phyloP scores from a whole-genome alignment of 1,284 basidiomycete genomes.

The Ustilago trichophora region DNA sequence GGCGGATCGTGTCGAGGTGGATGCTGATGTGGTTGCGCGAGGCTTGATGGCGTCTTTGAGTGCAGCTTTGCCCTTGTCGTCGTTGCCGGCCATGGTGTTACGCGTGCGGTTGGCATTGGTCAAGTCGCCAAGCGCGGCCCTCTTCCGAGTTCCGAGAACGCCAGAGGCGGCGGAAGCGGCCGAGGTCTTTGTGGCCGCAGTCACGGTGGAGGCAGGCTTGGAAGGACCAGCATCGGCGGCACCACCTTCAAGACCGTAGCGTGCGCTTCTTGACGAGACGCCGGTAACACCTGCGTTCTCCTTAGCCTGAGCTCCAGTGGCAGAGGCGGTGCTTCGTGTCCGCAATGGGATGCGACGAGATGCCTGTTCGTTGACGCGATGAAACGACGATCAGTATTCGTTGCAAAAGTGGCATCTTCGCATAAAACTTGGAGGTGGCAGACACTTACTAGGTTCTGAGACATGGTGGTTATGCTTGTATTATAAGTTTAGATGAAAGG shows the following conservation, averaged over 20 bases:
- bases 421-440: too few species aligned
- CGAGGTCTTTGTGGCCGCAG: constrained; percentile 32
- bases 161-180: constrained; percentile 26
- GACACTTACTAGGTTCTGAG: constrained; percentile 34
- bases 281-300: constrained; percentile 39
- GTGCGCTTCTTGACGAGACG: constrained; percentile 25
- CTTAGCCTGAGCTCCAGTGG: constrained; percentile 32
- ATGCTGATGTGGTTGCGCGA: constrained; percentile 33
- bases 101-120: constrained; percentile 60
- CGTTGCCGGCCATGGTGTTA: constrained; percentile 24
- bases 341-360: constrained; percentile 46
- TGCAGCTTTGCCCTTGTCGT: constrained; percentile 48
- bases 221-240: constrained; percentile 46
- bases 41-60: constrained; percentile 45
- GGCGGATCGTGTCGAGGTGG: constrained; percentile 26
- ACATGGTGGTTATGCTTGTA: constrained; percentile 17
- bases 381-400: constrained; percentile 4
- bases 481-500: neutral
- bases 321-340: constrained; percentile 45
- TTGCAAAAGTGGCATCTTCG: neutral
- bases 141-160: constrained; percentile 61
- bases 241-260: constrained; percentile 26
- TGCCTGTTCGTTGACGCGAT: constrained; percentile 21
- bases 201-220: constrained; percentile 36
- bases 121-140: constrained; percentile 63